Evolutionary conservation across 441 rosid genomes (phyloP).

Genomic region (Rhodomyrtus psidioides): DNA sequence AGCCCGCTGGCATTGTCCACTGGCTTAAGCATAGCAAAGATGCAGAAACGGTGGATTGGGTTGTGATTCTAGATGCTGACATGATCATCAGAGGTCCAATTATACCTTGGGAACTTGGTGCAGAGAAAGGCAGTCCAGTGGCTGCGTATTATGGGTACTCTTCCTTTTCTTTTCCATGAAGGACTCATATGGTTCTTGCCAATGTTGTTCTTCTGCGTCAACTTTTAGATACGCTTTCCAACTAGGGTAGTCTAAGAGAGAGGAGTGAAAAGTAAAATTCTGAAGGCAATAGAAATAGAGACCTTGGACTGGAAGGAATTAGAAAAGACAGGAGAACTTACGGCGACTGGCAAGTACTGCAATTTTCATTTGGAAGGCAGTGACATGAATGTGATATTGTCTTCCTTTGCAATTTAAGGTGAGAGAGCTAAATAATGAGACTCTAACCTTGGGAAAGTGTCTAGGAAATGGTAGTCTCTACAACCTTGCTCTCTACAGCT

Average conservation of each 20-base stretch:
- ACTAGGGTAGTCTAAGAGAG: not conserved
- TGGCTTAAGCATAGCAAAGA: slow-evolving; percentile 96
- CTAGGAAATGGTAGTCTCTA: not conserved
- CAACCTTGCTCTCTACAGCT: not conserved
- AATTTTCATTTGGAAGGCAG: not conserved
- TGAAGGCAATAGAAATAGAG: not conserved
- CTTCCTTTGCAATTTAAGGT: not conserved
- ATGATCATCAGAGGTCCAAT: slow-evolving; percentile 94
- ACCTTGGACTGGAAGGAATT: not conserved
- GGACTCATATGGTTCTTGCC: not conserved
- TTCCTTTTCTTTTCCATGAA: not conserved
- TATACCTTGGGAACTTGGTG: slow-evolving; percentile 96
- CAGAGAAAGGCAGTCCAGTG: slow-evolving; percentile 78
- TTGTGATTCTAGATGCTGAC: slow-evolving; percentile 97
- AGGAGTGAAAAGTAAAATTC: not conserved
- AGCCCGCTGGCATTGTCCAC: slow-evolving; percentile 95
- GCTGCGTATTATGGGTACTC: slow-evolving; percentile 87
- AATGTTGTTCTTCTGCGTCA: not conserved
- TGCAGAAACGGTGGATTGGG: slow-evolving; percentile 88
- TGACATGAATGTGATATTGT: not conserved
- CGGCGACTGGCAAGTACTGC: not conserved
- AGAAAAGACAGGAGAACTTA: not conserved
- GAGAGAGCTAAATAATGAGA: not conserved
- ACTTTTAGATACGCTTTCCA: not conserved
- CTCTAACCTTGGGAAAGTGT: not conserved